Base-by-base conservation (phyloP, 176 grass and related monocot species). In the Musa beccarii region DNA sequence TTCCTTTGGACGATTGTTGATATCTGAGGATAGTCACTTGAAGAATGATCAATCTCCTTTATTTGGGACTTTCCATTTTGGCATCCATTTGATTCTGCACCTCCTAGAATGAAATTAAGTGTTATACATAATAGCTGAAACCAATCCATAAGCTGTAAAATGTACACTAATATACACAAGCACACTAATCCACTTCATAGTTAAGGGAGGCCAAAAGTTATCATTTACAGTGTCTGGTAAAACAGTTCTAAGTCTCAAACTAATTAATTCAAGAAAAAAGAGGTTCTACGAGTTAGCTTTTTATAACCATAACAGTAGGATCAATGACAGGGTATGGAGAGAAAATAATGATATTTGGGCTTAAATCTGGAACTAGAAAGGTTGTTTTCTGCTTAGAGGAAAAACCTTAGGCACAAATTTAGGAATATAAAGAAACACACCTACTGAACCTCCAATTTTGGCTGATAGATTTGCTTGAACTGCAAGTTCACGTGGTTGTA, bases 1-100 rank as follows among this genome's bases (percentile, higher is more conserved):
- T 92, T 96, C 87, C 80, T 96, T 68, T 96, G 87, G 82, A 90
- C 77, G 52, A 82, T 75, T 49, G 80, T 59, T 55, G 75, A 49
- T 71, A 49, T 63, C 51, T 82, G 85, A 84, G 65, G 66, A 74
- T 12, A 15, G 75, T 52, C 82, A 68, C 68, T 16, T 17, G 70
- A 28, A 73, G n/a, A 24, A 57, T 9, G 22, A 24, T 52, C 64
- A 67, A 50, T 49, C 59, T 24, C 57, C 59, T 53, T 16, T 68
- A 4, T 22, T 57, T 19, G 19, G 75, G 69, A 76, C 19, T 63
- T 59, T 11, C 8, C 14, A 64, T 12, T 73, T 54, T 69, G 25
- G 52, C 17, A 22, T 19, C 69, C 22, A 17, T 8, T 43, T 66
- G 59, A 74, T 55, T 28, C 3, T 28, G 55, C 6, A 28, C 53